Evolutionary conservation across 2,329 filamentous ascomycete species (phyloP), one percentile per base, ranked within the genome.

Genomic region (Hypoxylon sp.): DNA sequence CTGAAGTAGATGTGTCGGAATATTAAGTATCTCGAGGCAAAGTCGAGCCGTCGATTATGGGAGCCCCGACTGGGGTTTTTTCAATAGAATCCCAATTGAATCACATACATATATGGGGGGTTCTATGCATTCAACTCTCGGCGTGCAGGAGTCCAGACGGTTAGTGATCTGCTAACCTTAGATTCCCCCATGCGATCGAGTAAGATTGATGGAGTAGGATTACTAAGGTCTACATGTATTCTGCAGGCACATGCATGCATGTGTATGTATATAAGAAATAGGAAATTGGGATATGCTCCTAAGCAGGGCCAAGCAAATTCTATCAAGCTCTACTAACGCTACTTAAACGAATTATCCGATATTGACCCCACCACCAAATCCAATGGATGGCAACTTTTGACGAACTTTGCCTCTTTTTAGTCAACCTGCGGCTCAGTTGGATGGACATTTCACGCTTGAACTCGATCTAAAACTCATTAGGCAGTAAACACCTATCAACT

Each of bases 191-290:
- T 50, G 43, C 45, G 56, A 48, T 57, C 19, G 30, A 28, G 43
- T 57, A 43, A 19, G 25, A 45, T 57, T 30, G 17, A 46, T 60
- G 45, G 46, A 55, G 17, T 19, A 55, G 23, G 51, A 56, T 56
- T 56, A 56, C n/a, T 56, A 45, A 23, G n/a, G n/a, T n/a, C n/a
- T n/a, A n/a, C n/a, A n/a, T n/a, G n/a, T n/a, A n/a, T n/a, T n/a
- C n/a, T n/a, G n/a, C n/a, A n/a, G n/a, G n/a, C n/a, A n/a, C n/a
- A n/a, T n/a, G n/a, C n/a, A n/a, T n/a, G n/a, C 17, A 17, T 43
- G 19, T n/a, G 5, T 2, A 30, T 6, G 9, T 7, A 9, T 17
- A 41, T 5, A 17, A n/a, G 17, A 19, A 10, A 10, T 43, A 43
- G 17, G 17, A 43, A 21, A 19, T 43, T 21, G 38, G 17, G 17